These are phyloP conservation scores for Leccinum obscurum DNA, from an alignment of 768 basidiomycete species.

Conservation along the genomic window DNA sequence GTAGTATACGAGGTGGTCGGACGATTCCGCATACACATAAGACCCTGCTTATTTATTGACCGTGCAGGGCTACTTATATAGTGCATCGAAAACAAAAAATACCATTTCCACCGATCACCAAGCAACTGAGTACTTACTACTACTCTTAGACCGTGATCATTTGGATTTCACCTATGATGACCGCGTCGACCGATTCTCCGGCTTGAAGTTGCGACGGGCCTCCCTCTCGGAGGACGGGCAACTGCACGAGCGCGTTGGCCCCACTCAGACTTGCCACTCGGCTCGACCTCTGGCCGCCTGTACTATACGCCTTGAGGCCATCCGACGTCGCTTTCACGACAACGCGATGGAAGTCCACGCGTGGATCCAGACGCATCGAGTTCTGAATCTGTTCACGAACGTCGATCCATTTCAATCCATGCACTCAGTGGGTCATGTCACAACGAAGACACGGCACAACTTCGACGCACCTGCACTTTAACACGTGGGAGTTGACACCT, in stretches of 20 bases:
- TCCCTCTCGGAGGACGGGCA: conserved; percentile 49
- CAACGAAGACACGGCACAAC: neutral
- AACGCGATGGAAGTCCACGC: conserved; percentile 85
- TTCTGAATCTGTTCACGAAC: conserved; percentile 47
- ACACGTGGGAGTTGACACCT: conserved; percentile 61
- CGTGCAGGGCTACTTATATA: neutral
- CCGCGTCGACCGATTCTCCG: conserved; percentile 58
- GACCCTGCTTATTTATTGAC: neutral
- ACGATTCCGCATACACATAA: neutral
- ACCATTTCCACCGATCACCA: neutral
- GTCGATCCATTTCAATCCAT: neutral
- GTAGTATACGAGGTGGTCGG: conserved; percentile 18
- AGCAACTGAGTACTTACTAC: neutral
- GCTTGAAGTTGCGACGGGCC: conserved; percentile 42
- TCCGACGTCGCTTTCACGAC: conserved; percentile 44
- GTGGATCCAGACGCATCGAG: conserved; percentile 65
- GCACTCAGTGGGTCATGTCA: neutral
- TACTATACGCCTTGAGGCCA: conserved; percentile 68
- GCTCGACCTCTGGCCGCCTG: conserved; percentile 86
- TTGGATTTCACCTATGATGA: conserved; percentile 69
- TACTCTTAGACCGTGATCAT: conserved; percentile 9
- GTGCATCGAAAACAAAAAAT: neutral
- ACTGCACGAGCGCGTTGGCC: conserved; percentile 74
- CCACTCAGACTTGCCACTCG: conserved; percentile 77
- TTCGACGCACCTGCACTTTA: conserved; percentile 55